Base-by-base conservation (phyloP, 177 flowering plant species). In the Vitis hybrid region DNA sequence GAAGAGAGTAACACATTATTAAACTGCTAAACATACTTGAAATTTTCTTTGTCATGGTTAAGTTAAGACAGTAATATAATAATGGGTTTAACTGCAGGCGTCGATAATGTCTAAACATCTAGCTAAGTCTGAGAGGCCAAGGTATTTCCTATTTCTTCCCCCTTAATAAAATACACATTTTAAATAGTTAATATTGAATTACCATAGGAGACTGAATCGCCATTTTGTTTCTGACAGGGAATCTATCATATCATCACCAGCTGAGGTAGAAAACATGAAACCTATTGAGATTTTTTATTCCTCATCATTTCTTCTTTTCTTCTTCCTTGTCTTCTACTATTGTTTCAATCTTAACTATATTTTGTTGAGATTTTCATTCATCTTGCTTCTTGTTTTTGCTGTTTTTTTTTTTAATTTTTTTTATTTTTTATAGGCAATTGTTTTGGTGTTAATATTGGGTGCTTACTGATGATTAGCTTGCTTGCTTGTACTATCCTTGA, bases 31-130 rank as follows among this genome's bases (percentile, higher is more conserved):
- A 8, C 18, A 14, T 9, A 48, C 21, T 8, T 14, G 24, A 32
- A 32, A 32, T 2, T 70, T 13, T 58, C 3, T 68, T 21, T 56
- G 16, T 16, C 4, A 13, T 52, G 18, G 10, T 18, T 48, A 21
- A 21, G 0, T 21, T 21, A n/a, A 14, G 32, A 40, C 14, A 57
- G 46, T 35, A 35, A 11, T 55, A 11, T 49, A 15, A 11, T 27
- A 6, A 11, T 54, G 6, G 65, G 56, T 21, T 64, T 62, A 27
- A 57, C 74, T 89, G 82, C 97, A 92, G 98, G 97, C 91, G 55
- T 91, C 97, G 4, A 86, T 94, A 50, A 91, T 94, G 97, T 88
- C 97, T 35, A 92, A 91, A 71, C 97, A 89, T 75, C 81, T 91
- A 52, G 76, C 90, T 2, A 92, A 90, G 73, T 81, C 94, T 52